Evolutionary conservation across 495 filamentous ascomycete species (phyloP), one percentile per base, ranked within the genome.

Genomic region (Terfezia boudieri): DNA sequence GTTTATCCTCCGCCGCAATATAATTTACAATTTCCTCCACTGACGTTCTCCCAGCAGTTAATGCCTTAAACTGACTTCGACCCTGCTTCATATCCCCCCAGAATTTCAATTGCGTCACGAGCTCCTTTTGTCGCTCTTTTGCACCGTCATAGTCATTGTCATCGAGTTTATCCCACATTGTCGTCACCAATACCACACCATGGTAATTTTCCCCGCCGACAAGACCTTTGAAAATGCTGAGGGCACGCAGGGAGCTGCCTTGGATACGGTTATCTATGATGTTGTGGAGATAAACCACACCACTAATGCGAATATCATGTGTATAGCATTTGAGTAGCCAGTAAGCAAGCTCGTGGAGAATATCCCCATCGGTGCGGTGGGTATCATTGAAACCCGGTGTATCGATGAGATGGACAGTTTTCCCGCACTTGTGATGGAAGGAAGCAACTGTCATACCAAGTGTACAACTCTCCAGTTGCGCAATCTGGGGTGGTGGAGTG

Each of bases 331-430:
- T 56, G 5, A 57, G 52, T 48, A 73, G 60, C 41, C 63, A 70
- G 0, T 49, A 43, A 36, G 70, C 59, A n/a, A 73, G 70, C 1
- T 65, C 57, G 0, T 54, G 49, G 8, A 74, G 63, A 5, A 71
- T 62, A 14, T 74, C 68, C 6, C 63, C 58, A 37, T 74, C 71
- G 10, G 59, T 65, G 0, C 68, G 62, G 14, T 60, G 57, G 8
- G 69, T 70, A 60, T 76, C 73, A 54, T 74, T 68, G 37, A 75
- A 76, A 8, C 73, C 73, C 3, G 73, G 73, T 0, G 73, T 76
- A 53, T 76, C 73, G 52, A 75, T 64, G 12, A 76, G 59, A 48
- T 48, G 43, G 14, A 48, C 43, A 4, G 8, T 9, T 20, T 48
- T 48, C 43, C 43, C 26, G 26, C 2, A 32, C 2, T 32, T 32